Evolutionary conservation across 164 flowering plant species (phyloP).

Genomic region (Liriodendron chinense): DNA sequence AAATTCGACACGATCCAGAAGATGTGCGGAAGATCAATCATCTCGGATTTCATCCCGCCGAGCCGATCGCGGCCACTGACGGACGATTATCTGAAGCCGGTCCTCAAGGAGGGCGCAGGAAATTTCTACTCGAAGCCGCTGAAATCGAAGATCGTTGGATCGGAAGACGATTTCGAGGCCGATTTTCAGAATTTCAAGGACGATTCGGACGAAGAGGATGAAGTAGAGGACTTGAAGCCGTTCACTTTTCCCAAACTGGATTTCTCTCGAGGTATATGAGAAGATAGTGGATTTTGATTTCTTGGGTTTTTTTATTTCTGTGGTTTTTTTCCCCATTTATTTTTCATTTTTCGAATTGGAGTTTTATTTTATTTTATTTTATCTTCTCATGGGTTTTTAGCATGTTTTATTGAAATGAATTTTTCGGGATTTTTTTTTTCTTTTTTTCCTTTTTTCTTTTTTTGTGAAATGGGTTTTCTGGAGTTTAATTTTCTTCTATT

Average conservation of each 20-base stretch:
- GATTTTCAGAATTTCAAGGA: conserved; percentile 77
- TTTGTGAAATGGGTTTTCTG: neutral
- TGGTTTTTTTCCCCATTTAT: neutral
- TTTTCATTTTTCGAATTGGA: neutral
- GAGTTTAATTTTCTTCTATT: too few species aligned
- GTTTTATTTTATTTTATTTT: too few species aligned
- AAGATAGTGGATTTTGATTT: neutral
- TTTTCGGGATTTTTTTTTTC: neutral
- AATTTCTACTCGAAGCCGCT: conserved; percentile 27
- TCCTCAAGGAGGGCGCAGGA: conserved; percentile 28
- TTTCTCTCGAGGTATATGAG: conserved; percentile 14
- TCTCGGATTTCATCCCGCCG: conserved; percentile 70
- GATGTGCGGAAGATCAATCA: conserved; percentile 97
- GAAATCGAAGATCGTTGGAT: conserved; percentile 22
- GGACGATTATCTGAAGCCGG: conserved; percentile 53
- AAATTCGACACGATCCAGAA: neutral
- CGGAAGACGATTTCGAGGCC: conserved; percentile 79
- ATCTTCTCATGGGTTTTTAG: neutral
- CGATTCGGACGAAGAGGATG: conserved; percentile 40
- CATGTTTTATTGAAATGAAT: neutral
- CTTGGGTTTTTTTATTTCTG: neutral
- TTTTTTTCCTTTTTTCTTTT: too few species aligned
- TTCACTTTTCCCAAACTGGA: conserved; percentile 36
- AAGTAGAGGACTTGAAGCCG: conserved; percentile 32
- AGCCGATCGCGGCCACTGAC: conserved; percentile 38